Conservation (phyloP, 2,329 filamentous ascomycete genomes). For the Diaporthe citrichinensis region DNA sequence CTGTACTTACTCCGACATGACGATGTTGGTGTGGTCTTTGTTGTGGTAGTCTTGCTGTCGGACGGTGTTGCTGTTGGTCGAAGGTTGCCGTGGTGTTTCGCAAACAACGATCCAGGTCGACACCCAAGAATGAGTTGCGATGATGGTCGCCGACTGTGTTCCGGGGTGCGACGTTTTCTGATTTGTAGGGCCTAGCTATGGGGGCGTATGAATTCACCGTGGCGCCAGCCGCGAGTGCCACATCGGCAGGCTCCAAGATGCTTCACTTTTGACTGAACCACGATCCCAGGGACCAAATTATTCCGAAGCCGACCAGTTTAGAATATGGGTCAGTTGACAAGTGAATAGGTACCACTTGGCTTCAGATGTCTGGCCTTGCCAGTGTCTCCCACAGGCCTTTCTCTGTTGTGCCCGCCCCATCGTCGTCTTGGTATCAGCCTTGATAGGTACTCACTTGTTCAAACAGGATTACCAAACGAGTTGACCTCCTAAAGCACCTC, state of each 20-base stretch:
- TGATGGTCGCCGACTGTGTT: not conserved
- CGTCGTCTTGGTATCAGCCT: too few relatives aligned
- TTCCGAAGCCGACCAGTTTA: not conserved
- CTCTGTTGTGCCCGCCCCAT: too few relatives aligned
- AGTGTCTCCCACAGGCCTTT: too few relatives aligned
- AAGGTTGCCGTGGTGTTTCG: not conserved
- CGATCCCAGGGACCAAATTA: too few relatives aligned
- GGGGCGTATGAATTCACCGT: not conserved
- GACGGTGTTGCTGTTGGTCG: not conserved
- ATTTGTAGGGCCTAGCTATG: not conserved
- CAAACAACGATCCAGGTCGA: too few relatives aligned
- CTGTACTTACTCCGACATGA: conserved; percentile 1
- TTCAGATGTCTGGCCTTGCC: not conserved
- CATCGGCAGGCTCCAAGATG: not conserved
- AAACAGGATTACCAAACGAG: too few relatives aligned
- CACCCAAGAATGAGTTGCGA: not conserved
- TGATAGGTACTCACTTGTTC: too few relatives aligned
- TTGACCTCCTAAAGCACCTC: too few relatives aligned
- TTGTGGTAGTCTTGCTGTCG: too few relatives aligned
- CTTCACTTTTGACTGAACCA: not conserved
- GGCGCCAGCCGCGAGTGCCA: not conserved
- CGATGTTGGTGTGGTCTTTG: not conserved
- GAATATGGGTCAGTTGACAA: not conserved
- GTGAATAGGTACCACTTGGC: not conserved
- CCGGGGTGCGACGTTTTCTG: too few relatives aligned